Evolutionary conservation across 345 rosid genomes (phyloP).

Genomic region (Eutrema japonicum): DNA sequence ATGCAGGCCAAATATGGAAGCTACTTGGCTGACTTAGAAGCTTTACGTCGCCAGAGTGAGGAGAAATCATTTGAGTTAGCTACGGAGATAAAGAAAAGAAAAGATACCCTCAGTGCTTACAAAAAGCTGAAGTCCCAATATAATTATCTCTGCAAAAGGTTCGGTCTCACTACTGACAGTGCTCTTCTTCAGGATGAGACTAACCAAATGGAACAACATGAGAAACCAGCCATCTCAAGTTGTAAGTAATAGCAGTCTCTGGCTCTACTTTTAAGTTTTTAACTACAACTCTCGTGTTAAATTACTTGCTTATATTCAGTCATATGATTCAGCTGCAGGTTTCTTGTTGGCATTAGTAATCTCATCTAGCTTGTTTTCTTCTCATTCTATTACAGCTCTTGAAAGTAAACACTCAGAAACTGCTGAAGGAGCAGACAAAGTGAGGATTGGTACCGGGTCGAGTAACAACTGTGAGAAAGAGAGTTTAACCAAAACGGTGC

Average conservation of each 20-base stretch:
- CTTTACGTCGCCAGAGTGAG: conserved; percentile 51
- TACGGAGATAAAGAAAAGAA: conserved; percentile 54
- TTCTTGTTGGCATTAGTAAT: conserved; percentile 21
- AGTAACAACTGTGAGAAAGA: conserved; percentile 45
- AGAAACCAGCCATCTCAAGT: conserved; percentile 43
- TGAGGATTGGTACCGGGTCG: conserved; percentile 47
- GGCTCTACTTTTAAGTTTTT: conserved; percentile 9
- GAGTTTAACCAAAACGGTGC: conserved; percentile 45
- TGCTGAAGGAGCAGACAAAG: conserved; percentile 27
- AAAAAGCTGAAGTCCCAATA: conserved; percentile 74
- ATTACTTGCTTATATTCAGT: background rate
- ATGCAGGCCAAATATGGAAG: conserved; percentile 37
- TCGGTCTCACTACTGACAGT: conserved; percentile 56
- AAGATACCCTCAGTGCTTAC: conserved; percentile 47
- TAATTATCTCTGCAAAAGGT: conserved; percentile 56
- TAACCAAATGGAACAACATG: conserved; percentile 43
- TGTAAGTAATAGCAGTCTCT: conserved; percentile 49
- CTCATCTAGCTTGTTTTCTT: conserved; percentile 4
- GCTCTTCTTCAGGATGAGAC: conserved; percentile 48
- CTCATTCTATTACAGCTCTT: conserved; percentile 41
- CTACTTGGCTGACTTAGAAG: conserved; percentile 43
- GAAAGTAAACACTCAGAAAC: conserved; percentile 40
- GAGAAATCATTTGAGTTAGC: conserved; percentile 51
- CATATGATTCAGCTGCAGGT: conserved; percentile 20
- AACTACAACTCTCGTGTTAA: background rate